Evolutionary conservation across 1,284 basidiomycete genomes (phyloP).

Genomic region (Pisolithus thermaeus): DNA sequence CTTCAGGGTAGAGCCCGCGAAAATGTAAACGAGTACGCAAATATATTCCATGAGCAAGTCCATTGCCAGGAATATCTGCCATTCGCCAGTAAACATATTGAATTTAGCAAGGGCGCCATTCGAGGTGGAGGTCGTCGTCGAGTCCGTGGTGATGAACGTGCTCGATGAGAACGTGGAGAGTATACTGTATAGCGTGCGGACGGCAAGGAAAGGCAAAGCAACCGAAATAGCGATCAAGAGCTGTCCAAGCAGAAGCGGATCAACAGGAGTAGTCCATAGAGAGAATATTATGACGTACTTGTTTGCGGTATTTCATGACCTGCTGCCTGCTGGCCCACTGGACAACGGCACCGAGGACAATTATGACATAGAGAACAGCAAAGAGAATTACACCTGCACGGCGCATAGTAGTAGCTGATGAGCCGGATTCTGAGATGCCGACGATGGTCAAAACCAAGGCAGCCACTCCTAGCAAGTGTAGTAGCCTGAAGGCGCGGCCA

Average conservation of each 20-base stretch:
- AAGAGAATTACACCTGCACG: slow-evolving; percentile 48
- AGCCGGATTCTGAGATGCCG: slow-evolving; percentile 32
- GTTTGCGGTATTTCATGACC: slow-evolving; percentile 48
- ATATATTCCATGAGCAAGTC: slow-evolving; percentile 53
- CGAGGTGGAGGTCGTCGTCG: slow-evolving; percentile 7
- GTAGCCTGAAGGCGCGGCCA: slow-evolving; percentile 32
- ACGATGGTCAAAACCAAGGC: slow-evolving; percentile 47
- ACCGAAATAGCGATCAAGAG: slow-evolving; percentile 41
- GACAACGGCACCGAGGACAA: slow-evolving; percentile 38
- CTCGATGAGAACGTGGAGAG: slow-evolving; percentile 49
- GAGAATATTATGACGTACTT: slow-evolving; percentile 29
- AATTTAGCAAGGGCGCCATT: slow-evolving; percentile 39
- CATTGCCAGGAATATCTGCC: slow-evolving; percentile 50
- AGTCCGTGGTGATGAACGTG: slow-evolving; percentile 31
- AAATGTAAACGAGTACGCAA: slow-evolving; percentile 42
- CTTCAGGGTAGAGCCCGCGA: slow-evolving; percentile 32
- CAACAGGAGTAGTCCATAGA: slow-evolving; percentile 7
- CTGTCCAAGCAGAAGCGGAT: slow-evolving; percentile 7
- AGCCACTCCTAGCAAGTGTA: slow-evolving; percentile 37
- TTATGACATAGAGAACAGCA: slow-evolving; percentile 38
- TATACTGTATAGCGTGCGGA: slow-evolving; percentile 41
- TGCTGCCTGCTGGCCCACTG: slow-evolving; percentile 44
- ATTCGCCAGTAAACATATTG: slow-evolving; percentile 47
- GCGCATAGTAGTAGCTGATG: slow-evolving; percentile 32
- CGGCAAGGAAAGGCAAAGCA: slow-evolving; percentile 54